These are phyloP conservation scores for Thielaviopsis populi DNA, from an alignment of 2,329 filamentous ascomycete genomes.

Conservation along the genomic window DNA sequence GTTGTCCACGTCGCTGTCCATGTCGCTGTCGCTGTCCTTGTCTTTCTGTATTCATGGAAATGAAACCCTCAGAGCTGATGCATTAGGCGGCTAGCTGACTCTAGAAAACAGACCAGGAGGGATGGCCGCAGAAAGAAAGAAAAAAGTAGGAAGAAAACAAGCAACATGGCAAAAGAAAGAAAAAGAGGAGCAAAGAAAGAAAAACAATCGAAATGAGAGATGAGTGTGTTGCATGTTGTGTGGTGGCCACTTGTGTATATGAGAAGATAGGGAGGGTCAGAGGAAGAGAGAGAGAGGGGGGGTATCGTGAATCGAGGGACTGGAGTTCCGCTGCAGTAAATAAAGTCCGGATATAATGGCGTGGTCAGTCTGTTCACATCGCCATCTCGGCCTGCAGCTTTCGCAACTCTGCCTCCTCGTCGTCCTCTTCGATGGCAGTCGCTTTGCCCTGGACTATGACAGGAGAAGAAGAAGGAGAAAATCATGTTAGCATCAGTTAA, in stretches of 20 bases:
- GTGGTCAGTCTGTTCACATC: conserved; percentile 43
- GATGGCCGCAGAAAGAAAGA: background rate
- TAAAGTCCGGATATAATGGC: background rate
- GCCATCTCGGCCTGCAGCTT: conserved; percentile 96
- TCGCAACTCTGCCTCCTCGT: conserved; percentile 87
- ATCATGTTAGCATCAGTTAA: background rate
- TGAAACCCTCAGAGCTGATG: background rate
- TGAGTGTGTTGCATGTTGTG: background rate
- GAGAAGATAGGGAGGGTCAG: background rate
- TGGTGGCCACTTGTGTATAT: background rate
- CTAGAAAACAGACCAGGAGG: background rate
- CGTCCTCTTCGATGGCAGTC: conserved; percentile 53
- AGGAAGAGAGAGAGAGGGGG: background rate
- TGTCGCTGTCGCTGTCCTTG: background rate
- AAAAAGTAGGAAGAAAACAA: background rate
- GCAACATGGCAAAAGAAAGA: background rate
- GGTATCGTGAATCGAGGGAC: conserved; percentile 4
- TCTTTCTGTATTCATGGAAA: background rate
- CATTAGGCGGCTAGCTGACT: background rate
- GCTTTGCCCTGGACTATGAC: conserved; percentile 37
- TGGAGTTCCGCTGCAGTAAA: background rate
- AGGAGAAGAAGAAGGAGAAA: background rate
- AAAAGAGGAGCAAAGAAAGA: background rate
- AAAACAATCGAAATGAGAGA: background rate
- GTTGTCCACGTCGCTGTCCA: background rate